Conservation (phyloP, 805 yeast genomes). For the Saccharomycopsis sp. region DNA sequence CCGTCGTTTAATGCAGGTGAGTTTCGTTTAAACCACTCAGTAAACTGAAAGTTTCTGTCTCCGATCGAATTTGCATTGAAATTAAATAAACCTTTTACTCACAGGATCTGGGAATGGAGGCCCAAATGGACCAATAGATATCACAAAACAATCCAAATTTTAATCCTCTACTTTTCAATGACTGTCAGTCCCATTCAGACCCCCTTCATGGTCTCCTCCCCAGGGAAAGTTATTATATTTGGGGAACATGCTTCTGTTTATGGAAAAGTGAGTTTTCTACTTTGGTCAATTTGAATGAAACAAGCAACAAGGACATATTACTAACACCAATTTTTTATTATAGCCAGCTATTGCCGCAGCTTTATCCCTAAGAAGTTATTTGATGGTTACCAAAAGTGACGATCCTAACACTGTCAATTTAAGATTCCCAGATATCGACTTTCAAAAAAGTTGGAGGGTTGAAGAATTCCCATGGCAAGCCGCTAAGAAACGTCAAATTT, state of each 20-base stretch:
- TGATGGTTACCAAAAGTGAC: constrained; percentile 44
- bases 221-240: constrained; percentile 91
- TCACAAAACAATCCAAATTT: too few relatives aligned
- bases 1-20: too few relatives aligned
- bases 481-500: constrained; percentile 22
- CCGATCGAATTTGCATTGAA: too few relatives aligned
- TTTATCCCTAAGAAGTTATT: constrained; percentile 72
- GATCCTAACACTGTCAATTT: constrained; percentile 37
- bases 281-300: too few relatives aligned
- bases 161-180: neutral
- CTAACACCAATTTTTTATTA: neutral
- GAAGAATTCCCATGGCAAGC: constrained; percentile 51
- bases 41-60: too few relatives aligned
- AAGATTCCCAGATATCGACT: constrained; percentile 76
- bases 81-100: too few relatives aligned
- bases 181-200: neutral
- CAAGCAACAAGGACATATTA: too few relatives aligned
- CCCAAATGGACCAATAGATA: too few relatives aligned
- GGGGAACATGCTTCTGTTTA: constrained; percentile 98
- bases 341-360: constrained; percentile 96
- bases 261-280: constrained; percentile 43
- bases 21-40: too few relatives aligned
- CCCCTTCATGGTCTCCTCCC: constrained; percentile 80
- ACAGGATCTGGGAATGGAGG: too few relatives aligned
- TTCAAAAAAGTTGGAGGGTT: constrained; percentile 53